Evolutionary conservation across 345 rosid species (phyloP), one percentile per base, ranked within the genome.

Genomic region (Eutrema yunnanense): DNA sequence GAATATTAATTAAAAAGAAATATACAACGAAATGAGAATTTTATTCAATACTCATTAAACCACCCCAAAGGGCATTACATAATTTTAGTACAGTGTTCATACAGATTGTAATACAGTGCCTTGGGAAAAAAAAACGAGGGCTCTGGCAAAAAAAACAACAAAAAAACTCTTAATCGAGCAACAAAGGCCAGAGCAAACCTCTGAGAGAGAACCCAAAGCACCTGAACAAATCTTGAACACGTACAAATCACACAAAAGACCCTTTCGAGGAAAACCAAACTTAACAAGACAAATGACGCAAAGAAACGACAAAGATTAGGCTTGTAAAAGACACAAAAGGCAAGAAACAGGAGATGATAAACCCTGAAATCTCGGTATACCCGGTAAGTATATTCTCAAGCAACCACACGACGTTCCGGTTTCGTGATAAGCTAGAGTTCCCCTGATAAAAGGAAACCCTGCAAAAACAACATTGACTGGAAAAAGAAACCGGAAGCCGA

Each of bases 391-490:
- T 76, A 66, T 73, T 84, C 87, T 75, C 92, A 74, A 84, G 88
- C 67, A 74, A 67, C 67, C 69, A 79, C 42, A 53, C 33, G 27
- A 55, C 77, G 77, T 88, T 81, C 75, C 41, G 75, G 66, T 69
- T 76, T 75, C 76, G 48, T 13, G 26, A 36, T 62, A 60, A 63
- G 86, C 88, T 86, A 87, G 88, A 69, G 76, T 74, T 66, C 80
- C 75, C 60, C 22, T 53, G 19, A 53, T 52, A 4, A 9, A n/a
- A 48, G 2, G 62, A 76, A 79, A 73, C 79, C 71, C 90, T 76
- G 88, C 79, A 67, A 86, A 92, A 88, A 78, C 86, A 33, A 29
- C 19, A 60, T 62, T 80, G 79, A 84, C 85, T 74, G 85, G 87
- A 86, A 89, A 92, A 88, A 69, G 65, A 79, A 67, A 74, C 86